Conservation (phyloP, 805 yeast species). For the Candida boidinii region DNA sequence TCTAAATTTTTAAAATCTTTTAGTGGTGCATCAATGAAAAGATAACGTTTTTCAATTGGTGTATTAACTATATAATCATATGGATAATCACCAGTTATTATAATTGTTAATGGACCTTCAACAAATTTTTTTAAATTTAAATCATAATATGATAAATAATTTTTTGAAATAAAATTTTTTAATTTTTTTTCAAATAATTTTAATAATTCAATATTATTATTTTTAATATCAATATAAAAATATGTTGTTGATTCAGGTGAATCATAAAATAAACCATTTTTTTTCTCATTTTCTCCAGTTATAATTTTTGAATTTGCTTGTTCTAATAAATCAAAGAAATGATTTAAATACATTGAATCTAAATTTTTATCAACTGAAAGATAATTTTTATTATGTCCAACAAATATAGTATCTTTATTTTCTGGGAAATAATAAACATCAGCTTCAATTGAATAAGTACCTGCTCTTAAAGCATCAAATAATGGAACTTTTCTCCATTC, state of each 20-base stretch:
- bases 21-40: conserved; percentile 50
- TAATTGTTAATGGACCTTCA: conserved; percentile 50
- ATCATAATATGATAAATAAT: conserved; percentile 43
- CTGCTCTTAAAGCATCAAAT: conserved; percentile 43
- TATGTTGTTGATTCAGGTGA: conserved; percentile 39
- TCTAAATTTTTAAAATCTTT: conserved; percentile 9
- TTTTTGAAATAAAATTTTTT: conserved; percentile 35
- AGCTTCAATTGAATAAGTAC: conserved; percentile 55
- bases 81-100: conserved; percentile 62
- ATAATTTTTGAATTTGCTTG: conserved; percentile 40
- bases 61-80: conserved; percentile 23
- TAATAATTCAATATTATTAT: conserved; percentile 33
- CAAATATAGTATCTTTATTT: conserved; percentile 30
- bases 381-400: conserved; percentile 50
- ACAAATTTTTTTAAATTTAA: conserved; percentile 21
- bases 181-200: conserved; percentile 34
- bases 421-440: conserved; percentile 45
- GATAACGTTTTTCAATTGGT: conserved; percentile 22
- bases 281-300: too few relatives aligned
- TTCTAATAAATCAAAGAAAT: conserved; percentile 38
- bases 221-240: conserved; percentile 56
- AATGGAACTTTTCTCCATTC: conserved; percentile 55
- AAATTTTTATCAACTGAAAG: conserved; percentile 36
- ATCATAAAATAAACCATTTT: conserved; percentile 34
- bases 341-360: conserved; percentile 41